These are phyloP conservation scores for Trametes gibbosa DNA, from an alignment of 768 basidiomycete species.

Conservation along the genomic window DNA sequence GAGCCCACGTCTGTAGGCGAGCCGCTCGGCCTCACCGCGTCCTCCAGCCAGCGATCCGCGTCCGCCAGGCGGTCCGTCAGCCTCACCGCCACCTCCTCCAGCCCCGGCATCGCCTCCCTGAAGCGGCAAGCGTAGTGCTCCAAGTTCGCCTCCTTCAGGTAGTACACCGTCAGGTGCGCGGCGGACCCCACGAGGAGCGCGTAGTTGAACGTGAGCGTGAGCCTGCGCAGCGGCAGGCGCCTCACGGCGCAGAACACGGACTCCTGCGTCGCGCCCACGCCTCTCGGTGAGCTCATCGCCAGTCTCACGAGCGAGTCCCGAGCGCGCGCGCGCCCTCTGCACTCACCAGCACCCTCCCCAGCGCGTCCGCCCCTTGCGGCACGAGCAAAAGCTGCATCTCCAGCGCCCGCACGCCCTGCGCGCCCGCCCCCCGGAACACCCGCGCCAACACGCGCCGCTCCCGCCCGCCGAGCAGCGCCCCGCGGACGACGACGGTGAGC, in stretches of 20 bases:
- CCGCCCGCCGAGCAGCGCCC: not conserved
- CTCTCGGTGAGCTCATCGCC: too few relatives aligned
- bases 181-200: not conserved
- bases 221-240: not conserved
- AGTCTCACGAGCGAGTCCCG: not conserved
- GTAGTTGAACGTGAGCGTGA: conserved; percentile 5
- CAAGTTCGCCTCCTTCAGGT: not conserved
- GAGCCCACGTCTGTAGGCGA: not conserved
- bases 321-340: too few relatives aligned
- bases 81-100: not conserved
- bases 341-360: not conserved
- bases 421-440: not conserved
- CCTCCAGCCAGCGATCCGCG: not conserved
- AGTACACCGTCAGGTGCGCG: not conserved
- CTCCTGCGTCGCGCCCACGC: not conserved
- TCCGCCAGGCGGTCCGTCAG: not conserved
- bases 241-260: not conserved
- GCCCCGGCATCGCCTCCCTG: not conserved
- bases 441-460: not conserved
- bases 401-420: not conserved
- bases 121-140: not conserved
- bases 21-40: not conserved
- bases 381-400: not conserved
- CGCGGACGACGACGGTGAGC: not conserved
- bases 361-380: not conserved